These are phyloP conservation scores for Heterobasidion occidentale DNA, from an alignment of 1,284 basidiomycete species.

Conservation along the genomic window DNA sequence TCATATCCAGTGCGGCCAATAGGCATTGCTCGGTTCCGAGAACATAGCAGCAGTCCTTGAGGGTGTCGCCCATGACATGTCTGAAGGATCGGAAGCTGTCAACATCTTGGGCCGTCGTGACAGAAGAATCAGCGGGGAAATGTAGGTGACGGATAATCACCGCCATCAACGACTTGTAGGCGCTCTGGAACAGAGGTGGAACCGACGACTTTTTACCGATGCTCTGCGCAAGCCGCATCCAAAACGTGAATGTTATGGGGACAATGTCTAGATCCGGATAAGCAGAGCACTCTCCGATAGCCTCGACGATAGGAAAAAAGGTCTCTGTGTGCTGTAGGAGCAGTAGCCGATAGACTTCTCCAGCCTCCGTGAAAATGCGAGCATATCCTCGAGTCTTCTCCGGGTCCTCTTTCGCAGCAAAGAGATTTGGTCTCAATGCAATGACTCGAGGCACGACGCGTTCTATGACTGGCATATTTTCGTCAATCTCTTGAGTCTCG, in stretches of 20 bases:
- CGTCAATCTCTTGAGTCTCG: slow-evolving; percentile 96
- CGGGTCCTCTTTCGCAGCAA: slow-evolving; percentile 63
- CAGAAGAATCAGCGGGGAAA: slow-evolving; percentile 71
- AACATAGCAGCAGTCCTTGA: slow-evolving; percentile 98
- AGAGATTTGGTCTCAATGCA: slow-evolving; percentile 58
- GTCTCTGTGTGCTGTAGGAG: slow-evolving; percentile 84
- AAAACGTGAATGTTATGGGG: slow-evolving; percentile 97
- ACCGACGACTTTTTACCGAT: slow-evolving; percentile 71
- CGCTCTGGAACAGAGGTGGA: slow-evolving; percentile 65
- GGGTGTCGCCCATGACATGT: slow-evolving; percentile 97
- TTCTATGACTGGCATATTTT: slow-evolving; percentile 87
- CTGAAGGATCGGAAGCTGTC: slow-evolving; percentile 95
- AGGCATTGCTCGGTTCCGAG: slow-evolving; percentile 86
- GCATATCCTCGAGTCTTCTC: slow-evolving; percentile 90
- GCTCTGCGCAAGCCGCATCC: slow-evolving; percentile 86
- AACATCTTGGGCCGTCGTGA: slow-evolving; percentile 76
- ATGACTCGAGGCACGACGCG: slow-evolving; percentile 81
- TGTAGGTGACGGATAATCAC: slow-evolving; percentile 90
- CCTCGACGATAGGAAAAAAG: slow-evolving; percentile 91
- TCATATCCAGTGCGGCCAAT: slow-evolving; percentile 73
- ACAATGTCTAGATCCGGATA: slow-evolving; percentile 95
- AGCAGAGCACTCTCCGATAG: slow-evolving; percentile 90
- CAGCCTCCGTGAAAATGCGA: slow-evolving; percentile 91
- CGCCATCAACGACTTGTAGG: slow-evolving; percentile 79
- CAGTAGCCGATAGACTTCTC: slow-evolving; percentile 91